Conservation (phyloP, 1,284 basidiomycete genomes). For the Caloboletus inedulis region DNA sequence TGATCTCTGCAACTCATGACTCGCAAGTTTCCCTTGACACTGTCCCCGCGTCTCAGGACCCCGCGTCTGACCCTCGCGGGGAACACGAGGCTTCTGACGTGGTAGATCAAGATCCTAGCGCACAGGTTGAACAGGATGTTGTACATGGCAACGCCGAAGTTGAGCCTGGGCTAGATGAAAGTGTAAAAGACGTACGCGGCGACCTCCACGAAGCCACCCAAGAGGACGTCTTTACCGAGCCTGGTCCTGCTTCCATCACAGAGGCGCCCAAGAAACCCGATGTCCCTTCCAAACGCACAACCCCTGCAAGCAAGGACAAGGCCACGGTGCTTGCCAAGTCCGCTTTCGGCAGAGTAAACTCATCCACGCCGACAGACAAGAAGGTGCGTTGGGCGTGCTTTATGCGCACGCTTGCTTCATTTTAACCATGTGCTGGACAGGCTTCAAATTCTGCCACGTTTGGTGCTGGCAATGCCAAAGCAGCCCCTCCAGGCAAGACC, state of each 20-base stretch:
- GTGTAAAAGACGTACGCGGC: constrained; percentile 11
- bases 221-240: constrained; percentile 17
- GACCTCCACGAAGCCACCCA: constrained; percentile 12
- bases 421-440: constrained; percentile 40
- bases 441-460: constrained; percentile 67
- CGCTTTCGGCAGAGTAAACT: constrained; percentile 27
- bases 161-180: constrained; percentile 18
- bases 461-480: constrained; percentile 55
- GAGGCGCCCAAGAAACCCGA: constrained; percentile 26
- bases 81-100: constrained; percentile 52
- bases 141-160: constrained; percentile 23
- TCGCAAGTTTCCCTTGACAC: constrained; percentile 20
- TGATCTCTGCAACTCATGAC: constrained; percentile 27
- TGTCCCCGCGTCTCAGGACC: constrained; percentile 25
- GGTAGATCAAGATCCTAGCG: constrained; percentile 31
- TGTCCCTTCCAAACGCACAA: constrained; percentile 28
- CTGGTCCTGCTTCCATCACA: constrained; percentile 9
- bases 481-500: constrained; percentile 44
- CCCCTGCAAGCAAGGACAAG: constrained; percentile 42
- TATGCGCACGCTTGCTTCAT: constrained; percentile 23
- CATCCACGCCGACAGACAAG: constrained; percentile 57
- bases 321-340: constrained; percentile 23
- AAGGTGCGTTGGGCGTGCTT: constrained; percentile 48
- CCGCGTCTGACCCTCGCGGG: constrained; percentile 36
- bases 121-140: constrained; percentile 29